Evolutionary conservation across 345 rosid genomes (phyloP).

Genomic region (Trapa incisa): DNA sequence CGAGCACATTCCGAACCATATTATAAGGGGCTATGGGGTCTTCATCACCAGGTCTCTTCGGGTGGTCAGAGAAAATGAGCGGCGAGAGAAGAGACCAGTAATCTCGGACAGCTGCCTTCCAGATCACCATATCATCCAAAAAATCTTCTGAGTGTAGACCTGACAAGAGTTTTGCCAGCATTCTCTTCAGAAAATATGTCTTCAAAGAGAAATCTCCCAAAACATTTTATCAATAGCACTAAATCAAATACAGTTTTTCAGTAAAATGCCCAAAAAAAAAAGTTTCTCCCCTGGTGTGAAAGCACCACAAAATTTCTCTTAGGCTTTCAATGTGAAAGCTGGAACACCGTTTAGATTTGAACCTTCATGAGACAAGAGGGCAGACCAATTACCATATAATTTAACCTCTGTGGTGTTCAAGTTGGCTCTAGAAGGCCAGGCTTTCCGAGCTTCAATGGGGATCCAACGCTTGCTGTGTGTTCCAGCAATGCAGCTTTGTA

Average conservation of each 20-base stretch:
- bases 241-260: too few species aligned
- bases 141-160: slow-evolving; percentile 62
- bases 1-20: slow-evolving; percentile 91
- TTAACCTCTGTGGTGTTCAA: slow-evolving; percentile 68
- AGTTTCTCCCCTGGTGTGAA: neutral
- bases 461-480: slow-evolving; percentile 75
- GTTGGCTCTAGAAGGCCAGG: slow-evolving; percentile 80
- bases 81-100: slow-evolving; percentile 98
- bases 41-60: slow-evolving; percentile 98
- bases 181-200: neutral
- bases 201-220: neutral
- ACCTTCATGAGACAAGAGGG: neutral
- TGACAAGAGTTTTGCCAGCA: slow-evolving; percentile 16
- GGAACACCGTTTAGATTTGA: neutral
- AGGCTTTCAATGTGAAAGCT: neutral
- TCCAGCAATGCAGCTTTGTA: slow-evolving; percentile 79
- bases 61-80: slow-evolving; percentile 96
- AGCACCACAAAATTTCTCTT: neutral
- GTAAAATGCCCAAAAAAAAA: neutral
- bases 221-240: neutral
- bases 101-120: slow-evolving; percentile 48
- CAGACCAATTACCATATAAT: slow-evolving; percentile 41
- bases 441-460: slow-evolving; percentile 61
- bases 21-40: slow-evolving; percentile 96
- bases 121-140: slow-evolving; percentile 46